phyloP scores from a whole-genome alignment of 495 filamentous ascomycete species.

The Neurospora pannonica region DNA sequence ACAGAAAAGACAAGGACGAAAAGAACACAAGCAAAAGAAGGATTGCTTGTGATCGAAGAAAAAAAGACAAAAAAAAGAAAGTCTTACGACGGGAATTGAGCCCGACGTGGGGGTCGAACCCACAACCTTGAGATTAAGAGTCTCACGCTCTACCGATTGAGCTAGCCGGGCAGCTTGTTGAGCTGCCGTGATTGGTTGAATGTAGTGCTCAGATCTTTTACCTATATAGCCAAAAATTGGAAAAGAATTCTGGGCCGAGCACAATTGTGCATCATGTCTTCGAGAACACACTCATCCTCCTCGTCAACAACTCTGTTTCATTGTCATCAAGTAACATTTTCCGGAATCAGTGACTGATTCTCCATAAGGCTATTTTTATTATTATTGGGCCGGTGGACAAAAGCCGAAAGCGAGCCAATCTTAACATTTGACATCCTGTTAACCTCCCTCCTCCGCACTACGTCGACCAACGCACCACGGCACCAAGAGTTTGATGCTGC shows the following conservation, averaged over 20 bases:
- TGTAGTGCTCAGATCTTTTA: not conserved
- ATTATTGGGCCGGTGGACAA: too few species aligned
- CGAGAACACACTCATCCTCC: too few species aligned
- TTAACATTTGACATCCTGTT: too few species aligned
- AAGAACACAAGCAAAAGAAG: not conserved
- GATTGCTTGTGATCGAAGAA: too few species aligned
- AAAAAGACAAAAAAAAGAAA: not conserved
- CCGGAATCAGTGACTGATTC: too few species aligned
- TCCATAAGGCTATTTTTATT: too few species aligned
- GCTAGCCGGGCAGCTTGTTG: slow-evolving; percentile 35
- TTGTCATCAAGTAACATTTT: too few species aligned
- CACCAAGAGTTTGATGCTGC: too few species aligned
- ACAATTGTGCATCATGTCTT: not conserved
- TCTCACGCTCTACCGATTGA: slow-evolving; percentile 69
- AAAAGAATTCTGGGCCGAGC: not conserved
- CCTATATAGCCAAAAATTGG: not conserved
- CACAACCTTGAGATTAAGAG: slow-evolving; percentile 66
- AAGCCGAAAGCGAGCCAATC: too few species aligned
- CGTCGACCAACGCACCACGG: too few species aligned
- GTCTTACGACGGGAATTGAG: not conserved
- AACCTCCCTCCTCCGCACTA: too few species aligned
- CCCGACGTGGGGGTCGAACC: slow-evolving; percentile 33
- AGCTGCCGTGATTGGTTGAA: not conserved
- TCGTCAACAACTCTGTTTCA: too few species aligned
- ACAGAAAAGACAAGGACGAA: not conserved